Evolutionary conservation across 2,329 filamentous ascomycete genomes (phyloP), one percentile per base, ranked within the genome.

Genomic region (Ampelomyces quisqualis): DNA sequence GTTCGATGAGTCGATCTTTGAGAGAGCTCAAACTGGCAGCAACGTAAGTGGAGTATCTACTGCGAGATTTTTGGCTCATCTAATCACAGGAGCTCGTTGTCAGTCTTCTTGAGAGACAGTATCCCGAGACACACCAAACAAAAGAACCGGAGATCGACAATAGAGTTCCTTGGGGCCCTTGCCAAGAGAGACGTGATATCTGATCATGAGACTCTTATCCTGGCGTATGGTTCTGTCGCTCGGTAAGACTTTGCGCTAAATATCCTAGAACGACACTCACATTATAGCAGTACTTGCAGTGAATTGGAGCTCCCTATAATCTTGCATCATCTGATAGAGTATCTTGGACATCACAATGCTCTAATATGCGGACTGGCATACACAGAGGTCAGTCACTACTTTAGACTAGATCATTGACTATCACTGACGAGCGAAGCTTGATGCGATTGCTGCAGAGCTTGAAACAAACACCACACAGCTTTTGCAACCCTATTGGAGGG

Each of bases 251-350:
- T n/a, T n/a, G n/a, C n/a, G 7, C 14, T 21, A 19, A 24, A 15
- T 10, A 18, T 20, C 31, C 5, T 26, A 9, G 33, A 38, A 37
- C 5, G 13, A 47, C 9, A 11, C 47, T 42, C 51, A 51, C 38
- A 7, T 20, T 30, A 42, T 20, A 7, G 11, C 38, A 84, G 82
- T 42, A 77, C 85, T 7, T 85, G 87, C 30, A 79, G 81, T 11
- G 88, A 93, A 47, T 82, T 91, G 49, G 89, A 95, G 62, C 79
- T 95, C 40, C 93, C 93, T 55, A 79, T 96, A 37, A 85, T 93
- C 15, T 73, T 98, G 20, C 77, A 95, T 40, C 84, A 87, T 51
- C 77, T 97, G 5, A 76, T 96, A 7, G 87, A 95, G 43, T 95
- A 93, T 61, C 75, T 97, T 7, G 91, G 91, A 6, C 86, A 93